Evolutionary conservation across 2,329 filamentous ascomycete genomes (phyloP).

Genomic region (Aureobasidium lini): DNA sequence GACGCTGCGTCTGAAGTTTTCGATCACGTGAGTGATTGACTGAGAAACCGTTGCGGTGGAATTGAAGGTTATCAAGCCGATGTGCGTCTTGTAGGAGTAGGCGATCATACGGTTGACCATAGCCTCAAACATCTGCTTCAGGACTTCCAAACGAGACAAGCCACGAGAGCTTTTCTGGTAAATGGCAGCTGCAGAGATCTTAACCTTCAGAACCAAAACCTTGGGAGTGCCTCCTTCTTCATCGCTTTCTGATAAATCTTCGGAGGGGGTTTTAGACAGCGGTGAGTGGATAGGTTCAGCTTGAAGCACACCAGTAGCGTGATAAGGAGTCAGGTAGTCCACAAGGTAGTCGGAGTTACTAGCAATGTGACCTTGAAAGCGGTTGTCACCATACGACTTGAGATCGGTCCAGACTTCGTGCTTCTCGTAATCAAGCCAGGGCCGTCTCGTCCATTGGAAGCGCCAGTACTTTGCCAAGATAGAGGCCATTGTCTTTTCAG

Average conservation of each 20-base stretch:
- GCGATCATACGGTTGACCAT: constrained; percentile 32
- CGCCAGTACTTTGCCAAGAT: constrained; percentile 25
- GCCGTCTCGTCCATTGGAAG: not conserved
- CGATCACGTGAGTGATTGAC: constrained; percentile 27
- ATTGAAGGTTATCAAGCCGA: constrained; percentile 30
- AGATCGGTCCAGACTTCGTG: constrained; percentile 13
- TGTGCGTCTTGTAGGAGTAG: constrained; percentile 30
- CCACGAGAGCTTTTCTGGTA: not conserved
- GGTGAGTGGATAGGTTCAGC: not conserved
- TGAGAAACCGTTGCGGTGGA: constrained; percentile 23
- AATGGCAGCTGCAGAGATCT: not conserved
- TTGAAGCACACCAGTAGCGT: not conserved
- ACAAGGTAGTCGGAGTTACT: not conserved
- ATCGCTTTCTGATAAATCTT: not conserved
- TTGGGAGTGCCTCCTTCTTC: not conserved
- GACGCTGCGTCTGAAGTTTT: constrained; percentile 31
- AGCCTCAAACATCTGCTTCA: constrained; percentile 33
- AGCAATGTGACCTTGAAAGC: too few relatives aligned
- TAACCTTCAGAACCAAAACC: not conserved
- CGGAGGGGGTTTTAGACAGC: too few relatives aligned
- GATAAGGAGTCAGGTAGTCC: not conserved
- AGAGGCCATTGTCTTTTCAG: constrained; percentile 17
- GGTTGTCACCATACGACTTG: constrained; percentile 15
- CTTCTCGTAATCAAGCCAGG: not conserved
- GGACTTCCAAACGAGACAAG: constrained; percentile 25